Base-by-base conservation (phyloP, 2,329 filamentous ascomycete species). In the Diaporthe citri region DNA sequence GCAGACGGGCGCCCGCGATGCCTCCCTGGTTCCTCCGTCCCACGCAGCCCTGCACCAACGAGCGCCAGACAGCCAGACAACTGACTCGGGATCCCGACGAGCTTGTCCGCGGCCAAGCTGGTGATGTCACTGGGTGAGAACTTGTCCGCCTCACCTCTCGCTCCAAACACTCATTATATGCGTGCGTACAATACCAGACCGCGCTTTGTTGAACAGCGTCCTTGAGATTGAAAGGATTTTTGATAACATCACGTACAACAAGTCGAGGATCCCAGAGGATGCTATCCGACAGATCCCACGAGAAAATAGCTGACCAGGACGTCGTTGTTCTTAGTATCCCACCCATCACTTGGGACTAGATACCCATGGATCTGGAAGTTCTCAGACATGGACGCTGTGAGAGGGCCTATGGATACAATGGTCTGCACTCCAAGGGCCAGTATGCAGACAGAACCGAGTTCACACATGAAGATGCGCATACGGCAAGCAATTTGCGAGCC, bases 1-100 rank as follows among this genome's bases (percentile, higher is more conserved):
- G 64, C 60, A 66, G 60, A 28, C 60, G 43, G 60, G 60, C 15
- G 36, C 36, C 36, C 60, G 60, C 60, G 60, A 66, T 64, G 60
- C n/a, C 41, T 48, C 17, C 41, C 41, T 67, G 62, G 31, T 10
- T 52, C 62, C 62, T 67, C 62, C 43, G 31, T 15, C 43, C 31
- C 15, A 22, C 25, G 20, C 56, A 59, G 56, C 56, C 56, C 56
- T 39, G 56, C 56, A 39, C 56, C 56, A 39, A 25, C 41, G 36
- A n/a, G 28, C 34, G 9, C 25, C 25, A 66, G 60, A 34, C 60
- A 46, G n/a, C 43, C 43, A 46, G 17, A 46, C 46, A 48, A 67
- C 43, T 51, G 62, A 67, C 64, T 67, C 46, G 34, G 28, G 46
- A 12, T 15, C 64, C 64, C 15, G 46, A 52, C 62, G 31, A 67